These are phyloP conservation scores for Blastobotrys elegans DNA, from an alignment of 1,139 yeast species.

Conservation along the genomic window DNA sequence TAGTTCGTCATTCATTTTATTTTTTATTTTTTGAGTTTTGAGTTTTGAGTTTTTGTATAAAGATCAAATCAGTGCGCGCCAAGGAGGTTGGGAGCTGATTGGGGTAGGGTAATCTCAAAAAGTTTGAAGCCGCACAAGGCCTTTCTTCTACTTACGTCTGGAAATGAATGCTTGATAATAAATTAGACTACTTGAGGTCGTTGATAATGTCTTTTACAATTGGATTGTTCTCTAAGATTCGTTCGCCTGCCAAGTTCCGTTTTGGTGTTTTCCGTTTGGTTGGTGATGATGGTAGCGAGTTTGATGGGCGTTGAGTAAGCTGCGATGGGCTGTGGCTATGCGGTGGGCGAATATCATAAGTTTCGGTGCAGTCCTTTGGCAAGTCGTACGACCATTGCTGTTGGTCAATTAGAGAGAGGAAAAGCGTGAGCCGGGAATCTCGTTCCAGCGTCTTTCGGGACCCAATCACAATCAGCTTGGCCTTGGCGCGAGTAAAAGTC, in stretches of 20 bases:
- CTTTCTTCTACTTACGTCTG: too few species aligned
- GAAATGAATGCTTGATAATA: too few species aligned
- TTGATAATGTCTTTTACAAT: constrained; percentile 9
- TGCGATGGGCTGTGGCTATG: not conserved
- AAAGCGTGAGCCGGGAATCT: constrained; percentile 53
- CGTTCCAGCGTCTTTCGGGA: constrained; percentile 59
- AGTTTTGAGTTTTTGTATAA: not conserved
- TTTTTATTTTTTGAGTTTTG: not conserved
- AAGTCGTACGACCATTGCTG: constrained; percentile 63
- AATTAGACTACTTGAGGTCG: constrained; percentile 3
- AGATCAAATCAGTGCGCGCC: too few species aligned
- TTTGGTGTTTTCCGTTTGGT: not conserved
- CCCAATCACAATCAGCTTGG: constrained; percentile 79
- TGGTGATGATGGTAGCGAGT: not conserved
- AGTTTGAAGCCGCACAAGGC: too few species aligned
- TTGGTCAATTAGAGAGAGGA: constrained; percentile 54
- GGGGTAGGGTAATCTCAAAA: too few species aligned
- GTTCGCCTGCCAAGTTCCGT: constrained; percentile 1
- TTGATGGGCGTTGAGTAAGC: not conserved
- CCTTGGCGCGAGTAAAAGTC: constrained; percentile 85
- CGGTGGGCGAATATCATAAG: constrained; percentile 32
- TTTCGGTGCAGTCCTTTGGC: constrained; percentile 42
- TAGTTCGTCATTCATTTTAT: constrained; percentile 29
- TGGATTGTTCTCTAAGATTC: constrained; percentile 5
- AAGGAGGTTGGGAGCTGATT: too few species aligned